Conservation (phyloP, 352 stramenopile genomes). For the Globisporangium mamillatum region DNA sequence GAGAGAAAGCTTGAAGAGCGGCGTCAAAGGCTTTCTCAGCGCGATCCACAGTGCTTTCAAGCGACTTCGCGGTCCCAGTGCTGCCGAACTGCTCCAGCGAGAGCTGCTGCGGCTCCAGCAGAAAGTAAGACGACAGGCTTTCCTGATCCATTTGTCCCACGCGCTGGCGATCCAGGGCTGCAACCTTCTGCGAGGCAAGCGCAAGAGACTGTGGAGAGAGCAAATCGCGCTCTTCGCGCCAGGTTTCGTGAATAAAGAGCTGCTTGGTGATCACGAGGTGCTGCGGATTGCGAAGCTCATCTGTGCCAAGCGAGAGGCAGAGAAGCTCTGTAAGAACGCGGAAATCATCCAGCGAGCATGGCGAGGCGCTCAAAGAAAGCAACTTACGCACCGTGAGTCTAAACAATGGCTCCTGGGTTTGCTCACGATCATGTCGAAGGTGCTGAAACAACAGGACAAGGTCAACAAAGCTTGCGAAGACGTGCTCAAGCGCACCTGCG, state of each 20-base stretch:
- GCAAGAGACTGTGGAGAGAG: slow-evolving; percentile 9
- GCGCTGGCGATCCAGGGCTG: slow-evolving; percentile 11
- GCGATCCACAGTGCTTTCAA: slow-evolving; percentile 8
- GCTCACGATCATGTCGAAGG: slow-evolving; percentile 18
- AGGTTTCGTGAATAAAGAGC: slow-evolving; percentile 1
- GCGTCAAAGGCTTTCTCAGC: neutral
- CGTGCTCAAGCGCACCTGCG: slow-evolving; percentile 2
- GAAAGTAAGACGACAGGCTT: neutral
- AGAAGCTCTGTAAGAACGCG: neutral
- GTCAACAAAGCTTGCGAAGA: slow-evolving; percentile 11
- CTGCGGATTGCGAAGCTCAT: neutral
- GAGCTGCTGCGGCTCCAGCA: slow-evolving; percentile 10
- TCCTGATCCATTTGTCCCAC: slow-evolving; percentile 4
- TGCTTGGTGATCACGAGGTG: slow-evolving; percentile 4
- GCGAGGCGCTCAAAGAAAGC: slow-evolving; percentile 18
- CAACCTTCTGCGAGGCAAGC: slow-evolving; percentile 12
- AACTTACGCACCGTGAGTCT: slow-evolving; percentile 14
- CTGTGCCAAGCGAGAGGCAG: neutral
- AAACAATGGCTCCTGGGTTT: slow-evolving; percentile 29
- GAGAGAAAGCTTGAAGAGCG: neutral
- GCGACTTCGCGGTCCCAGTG: slow-evolving; percentile 2
- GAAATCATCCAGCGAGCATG: slow-evolving; percentile 28
- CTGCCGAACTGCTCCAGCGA: slow-evolving; percentile 11
- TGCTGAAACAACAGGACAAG: slow-evolving; percentile 19
- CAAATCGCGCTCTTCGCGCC: neutral